Conservation (phyloP, 164 flowering plant species). For the Annona cherimola region DNA sequence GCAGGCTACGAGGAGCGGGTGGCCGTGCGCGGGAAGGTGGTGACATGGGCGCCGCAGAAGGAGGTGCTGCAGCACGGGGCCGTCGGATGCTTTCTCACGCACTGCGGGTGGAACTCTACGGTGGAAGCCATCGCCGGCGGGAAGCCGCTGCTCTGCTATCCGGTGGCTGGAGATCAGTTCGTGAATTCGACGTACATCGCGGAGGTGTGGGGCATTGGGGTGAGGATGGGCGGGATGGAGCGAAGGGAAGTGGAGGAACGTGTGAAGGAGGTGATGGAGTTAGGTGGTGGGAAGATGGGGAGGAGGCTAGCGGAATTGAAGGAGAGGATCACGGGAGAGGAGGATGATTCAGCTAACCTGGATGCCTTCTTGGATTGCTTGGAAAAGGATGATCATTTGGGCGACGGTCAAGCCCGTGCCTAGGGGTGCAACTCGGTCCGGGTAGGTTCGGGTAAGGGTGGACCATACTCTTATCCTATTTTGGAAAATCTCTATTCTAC, state of each 20-base stretch:
- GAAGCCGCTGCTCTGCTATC: conserved; percentile 55
- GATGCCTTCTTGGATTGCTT: conserved; percentile 21
- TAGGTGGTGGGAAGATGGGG: conserved; percentile 27
- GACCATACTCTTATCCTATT: no score
- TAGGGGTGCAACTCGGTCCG: no score
- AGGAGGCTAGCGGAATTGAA: conserved; percentile 31
- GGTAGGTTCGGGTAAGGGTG: no score
- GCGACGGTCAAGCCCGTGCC: no score
- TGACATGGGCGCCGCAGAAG: conserved; percentile 78
- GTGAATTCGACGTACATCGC: conserved; percentile 54
- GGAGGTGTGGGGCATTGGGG: conserved; percentile 61
- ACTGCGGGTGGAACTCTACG: conserved; percentile 93
- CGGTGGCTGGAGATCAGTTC: conserved; percentile 76
- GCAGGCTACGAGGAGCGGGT: conserved; percentile 36
- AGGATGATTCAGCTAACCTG: conserved; percentile 28
- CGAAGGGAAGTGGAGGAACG: conserved; percentile 11
- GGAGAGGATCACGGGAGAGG: conserved; percentile 35
- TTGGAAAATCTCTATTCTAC: no score
- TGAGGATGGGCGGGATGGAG: conserved; percentile 28
- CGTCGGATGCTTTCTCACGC: conserved; percentile 62
- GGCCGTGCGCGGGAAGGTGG: conserved; percentile 38
- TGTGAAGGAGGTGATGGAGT: conserved; percentile 19
- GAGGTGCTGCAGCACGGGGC: conserved; percentile 48
- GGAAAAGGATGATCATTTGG: background rate
- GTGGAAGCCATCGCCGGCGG: conserved; percentile 58